Evolutionary conservation across 2,329 filamentous ascomycete species (phyloP), one percentile per base, ranked within the genome.

Genomic region (Fusarium chlamydosporum): DNA sequence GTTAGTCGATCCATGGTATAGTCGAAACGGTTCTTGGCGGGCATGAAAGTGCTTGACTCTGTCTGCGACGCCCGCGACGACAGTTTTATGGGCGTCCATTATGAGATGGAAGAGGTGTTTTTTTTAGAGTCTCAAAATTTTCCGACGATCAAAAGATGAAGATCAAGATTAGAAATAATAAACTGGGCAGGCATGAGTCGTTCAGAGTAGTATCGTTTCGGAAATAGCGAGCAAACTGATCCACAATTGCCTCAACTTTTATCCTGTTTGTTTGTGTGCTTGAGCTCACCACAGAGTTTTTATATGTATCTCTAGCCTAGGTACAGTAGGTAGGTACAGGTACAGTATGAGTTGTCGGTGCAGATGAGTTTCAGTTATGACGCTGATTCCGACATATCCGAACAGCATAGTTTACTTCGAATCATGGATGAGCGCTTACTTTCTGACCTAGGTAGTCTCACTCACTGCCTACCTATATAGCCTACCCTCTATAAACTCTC

Each of bases 1-100:
- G 80, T 92, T 93, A 27, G 91, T 93, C 0, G 90, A 89, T 64
- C 92, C 92, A 79, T 94, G 91, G 72, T 89, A 91, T 75, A 94
- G 89, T n/a, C 91, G 85, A 78, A 92, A 94, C 4, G 89, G 86
- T 74, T 82, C 77, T 60, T 80, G 76, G 9, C 71, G 75, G 4
- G 77, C 73, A 53, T 83, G 75, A 68, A 87, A 86, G 6, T 80
- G 73, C 60, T 77, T 77, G 33, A 86, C 79, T 23, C 81, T 78
- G 33, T 76, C 72, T 0, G 84, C 79, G 46, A 87, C 80, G 54
- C 75, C 72, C 18, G 75, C 65, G n/a, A 87, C 83, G 10, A 80
- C 78, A 4, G 75, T 72, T 23, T 82, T 73, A 72, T 87, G 85
- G 20, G 78, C 76, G 23, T 85, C 82, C 83, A 79, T 79, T 37